Base-by-base conservation (phyloP, 345 rosid species). In the Hypericum perforatum region DNA sequence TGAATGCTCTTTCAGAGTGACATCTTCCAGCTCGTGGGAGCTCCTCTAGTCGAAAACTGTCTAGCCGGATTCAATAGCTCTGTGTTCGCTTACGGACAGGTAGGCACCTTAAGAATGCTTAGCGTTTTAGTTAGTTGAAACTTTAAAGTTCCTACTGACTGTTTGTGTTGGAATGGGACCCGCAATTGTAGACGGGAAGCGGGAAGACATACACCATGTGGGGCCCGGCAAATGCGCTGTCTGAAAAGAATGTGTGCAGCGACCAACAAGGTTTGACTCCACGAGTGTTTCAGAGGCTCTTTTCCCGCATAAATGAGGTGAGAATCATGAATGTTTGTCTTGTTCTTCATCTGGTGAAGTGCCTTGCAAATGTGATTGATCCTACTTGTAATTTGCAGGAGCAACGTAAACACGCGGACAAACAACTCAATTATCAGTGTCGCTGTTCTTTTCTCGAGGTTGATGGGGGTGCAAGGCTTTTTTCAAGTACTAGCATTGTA, bases 371-470 rank as follows among this genome's bases (percentile, higher is more conserved):
- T 44, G 38, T 37, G 39, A n/a, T 37, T 64, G 62, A n/a, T 48
- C 2, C 32, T 22, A 22, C 32, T 22, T 22, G 32, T 22, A 57
- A 44, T 16, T 57, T 71, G 51, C 68, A 94, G 99, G 97, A 89
- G 72, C 94, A 94, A 86, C 61, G 70, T 53, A 94, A 76, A 65
- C 92, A 94, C 52, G 76, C 75, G 1, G 92, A 79, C 41, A 76
- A 78, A 67, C 96, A 94, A 77, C 96, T 89, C 55, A 79, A 74
- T 39, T 94, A 94, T 69, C 99, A 86, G 64, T 94, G 99, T 57
- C 94, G 87, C 45, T 94, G 97, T 62, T 94, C 99, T 14, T 84
- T 94, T 73, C 92, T 94, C 8, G 96, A 94, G 97, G 97, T 94
- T 49, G 40, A 32, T n/a, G 57, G 63, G 45, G 61, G 36, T 63